Evolutionary conservation across 2,329 filamentous ascomycete species (phyloP).

Genomic region (Elsinoe arachidis): DNA sequence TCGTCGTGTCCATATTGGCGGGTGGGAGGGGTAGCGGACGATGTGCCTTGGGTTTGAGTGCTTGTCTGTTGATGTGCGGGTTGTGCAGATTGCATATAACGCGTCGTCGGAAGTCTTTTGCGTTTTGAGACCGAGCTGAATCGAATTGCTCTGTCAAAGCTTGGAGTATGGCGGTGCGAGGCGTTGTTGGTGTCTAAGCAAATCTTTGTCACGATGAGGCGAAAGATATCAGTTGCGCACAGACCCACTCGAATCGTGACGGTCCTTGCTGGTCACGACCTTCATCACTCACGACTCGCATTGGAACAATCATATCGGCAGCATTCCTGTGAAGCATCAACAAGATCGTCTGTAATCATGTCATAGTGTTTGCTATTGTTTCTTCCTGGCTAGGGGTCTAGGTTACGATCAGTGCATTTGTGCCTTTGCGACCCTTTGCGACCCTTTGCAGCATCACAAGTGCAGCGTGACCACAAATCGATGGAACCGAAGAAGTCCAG

Average conservation of each 20-base stretch:
- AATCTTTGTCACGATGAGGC: neutral
- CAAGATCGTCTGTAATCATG: too few species aligned
- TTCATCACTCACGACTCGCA: neutral
- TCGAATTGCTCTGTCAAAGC: neutral
- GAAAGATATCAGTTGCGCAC: neutral
- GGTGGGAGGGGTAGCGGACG: neutral
- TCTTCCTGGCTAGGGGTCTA: too few species aligned
- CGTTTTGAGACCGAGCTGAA: neutral
- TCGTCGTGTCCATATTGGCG: slow-evolving; percentile 4
- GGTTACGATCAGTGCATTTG: too few species aligned
- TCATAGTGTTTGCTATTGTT: too few species aligned
- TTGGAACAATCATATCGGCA: too few species aligned
- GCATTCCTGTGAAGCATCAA: too few species aligned
- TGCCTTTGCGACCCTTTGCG: too few species aligned
- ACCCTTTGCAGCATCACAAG: neutral
- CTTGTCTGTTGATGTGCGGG: neutral
- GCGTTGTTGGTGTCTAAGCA: neutral
- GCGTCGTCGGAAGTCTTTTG: neutral
- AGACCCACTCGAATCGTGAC: neutral
- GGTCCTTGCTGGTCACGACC: neutral
- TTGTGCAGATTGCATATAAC: slow-evolving; percentile 12
- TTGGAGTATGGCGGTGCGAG: neutral
- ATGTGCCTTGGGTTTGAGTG: neutral
- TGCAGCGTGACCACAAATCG: neutral
- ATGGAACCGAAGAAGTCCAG: neutral